A percentile compares a stretch with the other conserved stretches of the same genome.
Conservation (phyloP, 1,284 basidiomycete species). For the Ganoderma leucocontextum region DNA sequence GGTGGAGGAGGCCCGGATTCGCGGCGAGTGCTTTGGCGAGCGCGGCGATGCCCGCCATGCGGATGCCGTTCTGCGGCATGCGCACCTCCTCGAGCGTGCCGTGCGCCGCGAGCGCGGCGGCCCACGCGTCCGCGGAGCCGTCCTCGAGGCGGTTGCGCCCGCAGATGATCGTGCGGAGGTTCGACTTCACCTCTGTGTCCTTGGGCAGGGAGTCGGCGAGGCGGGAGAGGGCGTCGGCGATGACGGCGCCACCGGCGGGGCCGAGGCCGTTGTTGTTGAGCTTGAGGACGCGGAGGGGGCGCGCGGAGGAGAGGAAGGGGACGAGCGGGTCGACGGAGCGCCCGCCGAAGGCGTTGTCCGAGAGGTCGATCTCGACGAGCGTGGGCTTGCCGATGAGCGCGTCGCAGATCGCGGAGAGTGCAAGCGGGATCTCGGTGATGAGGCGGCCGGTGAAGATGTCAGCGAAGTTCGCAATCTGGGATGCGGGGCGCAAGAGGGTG, state of each 20-base stretch:
- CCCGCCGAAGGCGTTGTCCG: constrained; percentile 97
- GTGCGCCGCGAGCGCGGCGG: constrained; percentile 89
- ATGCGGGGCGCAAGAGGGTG: not conserved
- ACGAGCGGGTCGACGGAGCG: constrained; percentile 96
- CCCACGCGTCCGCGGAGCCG: constrained; percentile 87
- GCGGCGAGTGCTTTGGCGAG: constrained; percentile 81
- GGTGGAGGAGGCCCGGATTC: constrained; percentile 73
- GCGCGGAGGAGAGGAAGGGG: constrained; percentile 85
- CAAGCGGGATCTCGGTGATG: constrained; percentile 94
- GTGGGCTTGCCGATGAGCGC: constrained; percentile 83
- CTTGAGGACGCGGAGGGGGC: constrained; percentile 82
- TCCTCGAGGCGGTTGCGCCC: constrained; percentile 96
- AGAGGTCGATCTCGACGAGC: constrained; percentile 90
- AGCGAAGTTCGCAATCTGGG: constrained; percentile 91
- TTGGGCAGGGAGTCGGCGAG: constrained; percentile 78
- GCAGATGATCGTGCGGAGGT: constrained; percentile 87
- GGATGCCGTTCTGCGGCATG: constrained; percentile 97
- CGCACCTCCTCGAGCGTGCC: constrained; percentile 85
- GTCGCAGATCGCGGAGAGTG: constrained; percentile 89
- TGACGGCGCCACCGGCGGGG: constrained; percentile 86
- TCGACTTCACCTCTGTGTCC: constrained; percentile 61
- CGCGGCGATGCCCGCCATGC: constrained; percentile 91
- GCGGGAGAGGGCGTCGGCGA: constrained; percentile 86
- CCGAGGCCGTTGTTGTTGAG: constrained; percentile 99
- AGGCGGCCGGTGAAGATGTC: constrained; percentile 98